phyloP scores from a whole-genome alignment of 257 asterid genomes.

The Primulina eburnea region DNA sequence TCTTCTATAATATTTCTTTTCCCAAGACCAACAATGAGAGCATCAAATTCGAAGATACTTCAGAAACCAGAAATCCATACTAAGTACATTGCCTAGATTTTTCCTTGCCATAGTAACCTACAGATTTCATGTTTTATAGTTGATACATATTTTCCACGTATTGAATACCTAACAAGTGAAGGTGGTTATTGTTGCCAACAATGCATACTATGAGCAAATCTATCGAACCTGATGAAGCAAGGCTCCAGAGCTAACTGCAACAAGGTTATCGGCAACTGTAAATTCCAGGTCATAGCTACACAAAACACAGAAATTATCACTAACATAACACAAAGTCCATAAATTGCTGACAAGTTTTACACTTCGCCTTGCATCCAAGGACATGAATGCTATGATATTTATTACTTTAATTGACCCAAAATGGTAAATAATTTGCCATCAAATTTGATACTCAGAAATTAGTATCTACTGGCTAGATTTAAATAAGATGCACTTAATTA shows the following conservation, averaged over 20 bases:
- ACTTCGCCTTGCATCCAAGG: constrained; percentile 4
- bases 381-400: background rate
- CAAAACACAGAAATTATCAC: constrained; percentile 30
- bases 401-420: background rate
- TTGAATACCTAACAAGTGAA: constrained; percentile 13
- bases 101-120: constrained; percentile 2
- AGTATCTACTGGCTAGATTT: background rate
- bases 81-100: background rate
- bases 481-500: background rate
- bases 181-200: background rate
- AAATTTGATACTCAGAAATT: background rate
- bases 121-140: constrained; percentile 1
- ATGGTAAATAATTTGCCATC: background rate
- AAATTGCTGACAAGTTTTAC: constrained; percentile 18
- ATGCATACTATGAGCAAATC: constrained; percentile 13
- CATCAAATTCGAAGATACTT: background rate
- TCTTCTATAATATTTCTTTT: constrained; percentile 3
- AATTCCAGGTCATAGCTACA: constrained; percentile 91
- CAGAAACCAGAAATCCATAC: constrained; percentile 5
- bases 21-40: background rate
- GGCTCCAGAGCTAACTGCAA: constrained; percentile 94
- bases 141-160: background rate
- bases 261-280: constrained; percentile 83
- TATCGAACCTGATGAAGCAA: constrained; percentile 84
- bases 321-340: constrained; percentile 17